Conservation (phyloP, 2,329 filamentous ascomycete genomes). For the Ophiostoma perfectum region DNA sequence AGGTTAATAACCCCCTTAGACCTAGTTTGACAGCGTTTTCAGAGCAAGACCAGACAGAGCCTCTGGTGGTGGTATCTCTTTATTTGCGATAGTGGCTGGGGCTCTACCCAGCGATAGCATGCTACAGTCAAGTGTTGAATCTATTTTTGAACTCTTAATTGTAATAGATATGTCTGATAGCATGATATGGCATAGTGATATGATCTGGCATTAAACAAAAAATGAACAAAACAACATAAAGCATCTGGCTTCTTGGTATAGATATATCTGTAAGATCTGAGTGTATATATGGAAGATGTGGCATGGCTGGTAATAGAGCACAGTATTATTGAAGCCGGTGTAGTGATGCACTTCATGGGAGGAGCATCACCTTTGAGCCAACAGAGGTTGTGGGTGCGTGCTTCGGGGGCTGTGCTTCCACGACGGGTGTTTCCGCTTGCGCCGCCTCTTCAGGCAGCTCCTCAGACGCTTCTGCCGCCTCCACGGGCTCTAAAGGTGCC, state of each 20-base stretch:
- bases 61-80: not conserved
- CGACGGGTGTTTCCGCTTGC: not conserved
- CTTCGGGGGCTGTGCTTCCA: not conserved
- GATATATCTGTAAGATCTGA: not conserved
- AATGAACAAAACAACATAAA: not conserved
- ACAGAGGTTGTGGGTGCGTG: not conserved
- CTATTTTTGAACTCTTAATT: no score
- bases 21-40: not conserved
- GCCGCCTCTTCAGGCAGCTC: not conserved
- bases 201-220: not conserved
- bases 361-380: not conserved
- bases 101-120: not conserved
- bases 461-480: not conserved
- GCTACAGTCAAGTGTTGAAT: not conserved
- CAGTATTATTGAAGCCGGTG: not conserved
- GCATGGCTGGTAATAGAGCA: not conserved
- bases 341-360: not conserved
- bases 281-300: not conserved
- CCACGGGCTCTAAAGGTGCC: not conserved
- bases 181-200: slow-evolving; percentile 5
- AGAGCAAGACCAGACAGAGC: not conserved
- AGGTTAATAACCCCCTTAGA: not conserved
- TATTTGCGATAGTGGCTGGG: not conserved
- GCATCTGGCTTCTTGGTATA: slow-evolving; percentile 10
- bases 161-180: not conserved